A percentile compares a stretch with the other conserved stretches of the same genome.
Evolutionary conservation across 306 rosid genomes (phyloP).

Genomic region (Prunus padus): DNA sequence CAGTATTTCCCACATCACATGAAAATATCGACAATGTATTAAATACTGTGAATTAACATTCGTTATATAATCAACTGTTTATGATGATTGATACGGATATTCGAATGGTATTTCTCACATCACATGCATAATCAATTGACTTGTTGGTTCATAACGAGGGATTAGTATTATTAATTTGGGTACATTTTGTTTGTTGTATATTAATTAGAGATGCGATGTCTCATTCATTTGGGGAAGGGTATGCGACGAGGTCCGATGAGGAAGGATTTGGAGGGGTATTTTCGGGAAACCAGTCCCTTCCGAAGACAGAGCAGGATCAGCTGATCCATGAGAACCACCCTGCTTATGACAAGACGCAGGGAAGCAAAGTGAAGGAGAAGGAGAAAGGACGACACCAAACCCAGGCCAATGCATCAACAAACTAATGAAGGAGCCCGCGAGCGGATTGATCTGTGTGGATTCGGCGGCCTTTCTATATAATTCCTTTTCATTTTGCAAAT

Average conservation of each 20-base stretch:
- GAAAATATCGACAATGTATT: too few species aligned
- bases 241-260: slow-evolving; percentile 68
- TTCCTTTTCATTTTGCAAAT: neutral
- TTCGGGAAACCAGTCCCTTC: slow-evolving; percentile 36
- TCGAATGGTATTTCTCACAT: too few species aligned
- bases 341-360: slow-evolving; percentile 81
- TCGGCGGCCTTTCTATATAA: neutral
- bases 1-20: too few species aligned
- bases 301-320: slow-evolving; percentile 24
- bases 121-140: too few species aligned
- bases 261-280: slow-evolving; percentile 89
- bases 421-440: neutral
- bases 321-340: slow-evolving; percentile 68
- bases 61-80: too few species aligned
- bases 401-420: slow-evolving; percentile 37
- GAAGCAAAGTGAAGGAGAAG: slow-evolving; percentile 92
- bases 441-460: neutral
- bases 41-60: too few species aligned
- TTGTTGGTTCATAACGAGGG: too few species aligned
- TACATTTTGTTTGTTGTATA: neutral
- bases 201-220: slow-evolving; percentile 65
- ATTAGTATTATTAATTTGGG: neutral
- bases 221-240: slow-evolving; percentile 82
- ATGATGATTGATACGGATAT: too few species aligned
- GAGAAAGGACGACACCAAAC: slow-evolving; percentile 62